These are phyloP conservation scores for Phoenix roebelenii DNA, from an alignment of 176 grass and related monocot species.

Conservation along the genomic window DNA sequence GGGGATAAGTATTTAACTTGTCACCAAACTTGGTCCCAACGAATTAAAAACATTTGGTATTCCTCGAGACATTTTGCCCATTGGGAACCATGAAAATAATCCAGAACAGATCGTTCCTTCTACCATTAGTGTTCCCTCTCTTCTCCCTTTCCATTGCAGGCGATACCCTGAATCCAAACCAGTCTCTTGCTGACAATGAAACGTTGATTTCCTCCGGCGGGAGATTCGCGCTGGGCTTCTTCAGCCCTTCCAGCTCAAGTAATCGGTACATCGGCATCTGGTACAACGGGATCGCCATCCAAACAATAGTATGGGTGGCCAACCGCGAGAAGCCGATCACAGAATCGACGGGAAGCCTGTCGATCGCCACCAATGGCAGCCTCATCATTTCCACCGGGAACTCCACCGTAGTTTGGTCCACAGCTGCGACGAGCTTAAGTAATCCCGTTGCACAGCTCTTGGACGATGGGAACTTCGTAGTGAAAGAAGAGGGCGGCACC, in stretches of 20 bases:
- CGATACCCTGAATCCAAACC: slow-evolving; percentile 28
- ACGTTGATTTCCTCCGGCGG: slow-evolving; percentile 37
- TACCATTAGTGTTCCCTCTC: neutral
- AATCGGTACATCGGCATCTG: slow-evolving; percentile 42
- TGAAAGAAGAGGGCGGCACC: neutral
- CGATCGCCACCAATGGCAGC: slow-evolving; percentile 30
- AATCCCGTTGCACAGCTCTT: slow-evolving; percentile 24
- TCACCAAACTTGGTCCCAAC: too few relatives aligned
- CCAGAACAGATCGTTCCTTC: neutral
- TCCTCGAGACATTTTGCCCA: too few relatives aligned
- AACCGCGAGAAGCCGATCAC: slow-evolving; percentile 42
- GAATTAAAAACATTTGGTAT: too few relatives aligned
- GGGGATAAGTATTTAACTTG: too few relatives aligned
- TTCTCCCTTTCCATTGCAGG: slow-evolving; percentile 13
- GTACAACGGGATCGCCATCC: slow-evolving; percentile 39
- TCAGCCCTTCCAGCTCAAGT: slow-evolving; percentile 36
- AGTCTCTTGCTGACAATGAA: slow-evolving; percentile 30
- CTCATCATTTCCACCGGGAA: slow-evolving; percentile 23
- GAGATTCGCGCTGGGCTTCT: slow-evolving; percentile 53
- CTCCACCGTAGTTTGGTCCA: slow-evolving; percentile 33
- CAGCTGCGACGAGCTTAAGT: slow-evolving; percentile 7
- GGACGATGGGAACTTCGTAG: slow-evolving; percentile 40
- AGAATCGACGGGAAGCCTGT: slow-evolving; percentile 29
- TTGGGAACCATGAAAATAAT: too few relatives aligned
- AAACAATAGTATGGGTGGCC: slow-evolving; percentile 57